Conservation (phyloP, 495 filamentous ascomycete species). For the Corynascus novoguineensis region DNA sequence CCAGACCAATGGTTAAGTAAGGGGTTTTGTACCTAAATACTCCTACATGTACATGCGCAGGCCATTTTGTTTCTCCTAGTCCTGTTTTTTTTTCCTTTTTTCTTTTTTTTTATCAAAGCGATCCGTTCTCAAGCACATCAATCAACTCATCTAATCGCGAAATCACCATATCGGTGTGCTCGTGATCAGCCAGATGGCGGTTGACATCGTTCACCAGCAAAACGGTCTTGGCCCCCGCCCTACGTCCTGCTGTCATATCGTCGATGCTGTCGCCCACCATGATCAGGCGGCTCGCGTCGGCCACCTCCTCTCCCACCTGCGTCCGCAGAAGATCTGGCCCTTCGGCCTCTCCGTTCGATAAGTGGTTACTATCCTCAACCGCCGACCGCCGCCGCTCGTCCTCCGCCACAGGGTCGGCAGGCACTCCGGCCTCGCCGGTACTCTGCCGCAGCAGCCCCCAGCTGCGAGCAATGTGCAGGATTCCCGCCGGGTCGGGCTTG, state of each 20-base stretch:
- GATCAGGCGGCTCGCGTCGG: constrained; percentile 42
- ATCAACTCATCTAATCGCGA: constrained; percentile 64
- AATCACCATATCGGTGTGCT: constrained; percentile 71
- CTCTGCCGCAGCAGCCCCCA: constrained; percentile 60
- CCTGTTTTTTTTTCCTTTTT: not conserved
- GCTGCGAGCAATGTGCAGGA: constrained; percentile 70
- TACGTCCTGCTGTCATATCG: constrained; percentile 83
- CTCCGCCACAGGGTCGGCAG: constrained; percentile 16
- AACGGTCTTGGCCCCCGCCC: constrained; percentile 84
- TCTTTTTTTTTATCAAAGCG: constrained; percentile 38
- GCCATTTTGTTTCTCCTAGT: too few relatives aligned
- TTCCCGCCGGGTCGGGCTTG: constrained; percentile 84
- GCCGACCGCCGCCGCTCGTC: constrained; percentile 20
- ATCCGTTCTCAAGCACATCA: constrained; percentile 62
- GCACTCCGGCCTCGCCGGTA: constrained; percentile 27
- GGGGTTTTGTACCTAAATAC: too few relatives aligned
- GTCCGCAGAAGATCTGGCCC: constrained; percentile 12
- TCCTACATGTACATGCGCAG: not conserved
- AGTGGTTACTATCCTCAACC: constrained; percentile 16
- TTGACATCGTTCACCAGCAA: constrained; percentile 80
- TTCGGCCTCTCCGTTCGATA: constrained; percentile 8
- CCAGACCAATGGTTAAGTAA: not conserved
- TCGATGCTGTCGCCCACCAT: constrained; percentile 88
- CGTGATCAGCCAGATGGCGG: constrained; percentile 61
- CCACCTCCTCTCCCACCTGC: constrained; percentile 28